Percentiles rank a stretch among this genome's conserved stretches.
Evolutionary conservation across 805 yeast species (phyloP).

Genomic region (Yarrowia osloensis): DNA sequence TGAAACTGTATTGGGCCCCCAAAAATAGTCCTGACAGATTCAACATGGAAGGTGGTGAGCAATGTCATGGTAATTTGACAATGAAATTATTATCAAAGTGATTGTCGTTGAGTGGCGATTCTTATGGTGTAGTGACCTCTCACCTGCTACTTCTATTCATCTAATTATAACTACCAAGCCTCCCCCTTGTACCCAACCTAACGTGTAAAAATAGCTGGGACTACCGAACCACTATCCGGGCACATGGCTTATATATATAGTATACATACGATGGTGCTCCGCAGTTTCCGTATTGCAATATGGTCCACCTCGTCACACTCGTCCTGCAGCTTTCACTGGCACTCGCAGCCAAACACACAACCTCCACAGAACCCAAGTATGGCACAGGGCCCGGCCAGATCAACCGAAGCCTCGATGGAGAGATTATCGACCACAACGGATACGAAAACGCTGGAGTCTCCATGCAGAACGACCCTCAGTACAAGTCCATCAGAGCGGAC

Average conservation of each 20-base stretch:
- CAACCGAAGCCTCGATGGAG: background rate
- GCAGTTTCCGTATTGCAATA: background rate
- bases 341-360: background rate
- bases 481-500: background rate
- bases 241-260: background rate
- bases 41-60: background rate
- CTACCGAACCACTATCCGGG: background rate
- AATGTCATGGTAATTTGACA: background rate
- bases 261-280: background rate
- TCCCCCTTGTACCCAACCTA: background rate
- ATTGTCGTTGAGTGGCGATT: background rate
- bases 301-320: background rate
- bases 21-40: background rate
- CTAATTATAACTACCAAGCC: background rate
- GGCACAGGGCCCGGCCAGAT: constrained; percentile 23
- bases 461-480: background rate
- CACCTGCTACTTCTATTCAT: too few relatives aligned
- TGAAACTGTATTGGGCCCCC: constrained; percentile 2
- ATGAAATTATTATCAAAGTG: background rate
- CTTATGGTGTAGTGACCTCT: background rate
- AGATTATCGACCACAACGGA: constrained; percentile 11
- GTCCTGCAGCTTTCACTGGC: background rate
- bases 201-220: constrained; percentile 3
- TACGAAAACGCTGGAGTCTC: constrained; percentile 8
- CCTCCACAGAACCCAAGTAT: background rate